These are phyloP conservation scores for Batkoa obscura DNA, from an alignment of 371 early-diverging fungal genomes.

Conservation along the genomic window DNA sequence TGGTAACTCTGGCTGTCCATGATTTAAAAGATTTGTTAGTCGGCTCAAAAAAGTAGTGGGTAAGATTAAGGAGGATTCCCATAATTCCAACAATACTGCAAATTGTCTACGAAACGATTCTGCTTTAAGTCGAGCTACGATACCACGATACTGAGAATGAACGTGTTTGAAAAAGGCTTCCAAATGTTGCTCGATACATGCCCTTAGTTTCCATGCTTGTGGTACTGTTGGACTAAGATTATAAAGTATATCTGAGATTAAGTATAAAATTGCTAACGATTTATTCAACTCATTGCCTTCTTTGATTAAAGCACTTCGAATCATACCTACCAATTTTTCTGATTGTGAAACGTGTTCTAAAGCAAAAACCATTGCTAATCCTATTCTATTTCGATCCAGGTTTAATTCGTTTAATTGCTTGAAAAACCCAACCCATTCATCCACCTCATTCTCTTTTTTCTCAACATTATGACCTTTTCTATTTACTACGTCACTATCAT, in stretches of 20 bases:
- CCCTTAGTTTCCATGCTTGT: constrained; percentile 73
- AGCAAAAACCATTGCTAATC: constrained; percentile 66
- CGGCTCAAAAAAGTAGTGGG: constrained; percentile 42
- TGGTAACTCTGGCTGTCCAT: constrained; percentile 13
- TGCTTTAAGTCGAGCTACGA: constrained; percentile 54
- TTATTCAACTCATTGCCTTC: constrained; percentile 1
- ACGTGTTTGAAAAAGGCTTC: constrained; percentile 47
- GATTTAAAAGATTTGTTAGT: constrained; percentile 19
- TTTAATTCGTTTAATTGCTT: constrained; percentile 32
- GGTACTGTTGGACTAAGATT: constrained; percentile 60
- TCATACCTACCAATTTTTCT: too few species aligned
- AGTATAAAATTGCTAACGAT: constrained; percentile 54
- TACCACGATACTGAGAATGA: constrained; percentile 37
- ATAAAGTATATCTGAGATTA: constrained; percentile 72
- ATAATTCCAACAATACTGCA: constrained; percentile 39
- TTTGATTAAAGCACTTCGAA: too few species aligned
- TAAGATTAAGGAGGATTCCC: constrained; percentile 82
- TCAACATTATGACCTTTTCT: constrained; percentile 24
- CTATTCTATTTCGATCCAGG: constrained; percentile 41
- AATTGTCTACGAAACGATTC: constrained; percentile 58
- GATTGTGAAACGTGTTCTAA: constrained; percentile 61
- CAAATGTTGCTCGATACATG: constrained; percentile 45
- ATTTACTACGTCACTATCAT: constrained; percentile 9
- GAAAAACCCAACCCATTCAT: constrained; percentile 32
- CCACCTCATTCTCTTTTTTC: constrained; percentile 32